phyloP scores from a whole-genome alignment of 768 basidiomycete species.

The Serendipita sp. region DNA sequence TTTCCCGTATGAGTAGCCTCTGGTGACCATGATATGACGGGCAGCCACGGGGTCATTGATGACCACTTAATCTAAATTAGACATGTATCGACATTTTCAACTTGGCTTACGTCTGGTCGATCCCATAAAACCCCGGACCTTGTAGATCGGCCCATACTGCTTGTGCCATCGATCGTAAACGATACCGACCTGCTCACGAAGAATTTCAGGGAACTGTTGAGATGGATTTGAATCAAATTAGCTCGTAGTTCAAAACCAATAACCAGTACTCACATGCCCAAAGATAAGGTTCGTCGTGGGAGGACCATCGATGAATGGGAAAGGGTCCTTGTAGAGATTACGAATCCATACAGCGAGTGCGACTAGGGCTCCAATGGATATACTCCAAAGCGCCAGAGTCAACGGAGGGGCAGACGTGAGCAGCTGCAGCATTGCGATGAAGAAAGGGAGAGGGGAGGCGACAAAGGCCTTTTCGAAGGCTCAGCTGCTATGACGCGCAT shows the following conservation, averaged over 20 bases:
- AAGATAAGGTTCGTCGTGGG: not conserved
- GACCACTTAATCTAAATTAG: not conserved
- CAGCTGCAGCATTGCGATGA: no score
- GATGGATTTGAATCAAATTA: not conserved
- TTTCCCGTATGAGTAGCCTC: not conserved
- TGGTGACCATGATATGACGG: not conserved
- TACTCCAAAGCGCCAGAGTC: no score
- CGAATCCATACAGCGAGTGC: not conserved
- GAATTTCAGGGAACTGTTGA: not conserved
- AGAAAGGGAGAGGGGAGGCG: no score
- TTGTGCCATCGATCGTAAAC: slow-evolving; percentile 4
- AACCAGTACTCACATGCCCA: not conserved
- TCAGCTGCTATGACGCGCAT: no score
- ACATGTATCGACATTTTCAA: not conserved
- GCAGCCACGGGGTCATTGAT: not conserved
- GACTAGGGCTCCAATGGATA: no score
- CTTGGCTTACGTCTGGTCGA: not conserved
- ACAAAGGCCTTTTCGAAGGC: no score
- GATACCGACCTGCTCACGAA: not conserved
- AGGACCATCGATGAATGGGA: slow-evolving; percentile 3
- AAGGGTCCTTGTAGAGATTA: not conserved
- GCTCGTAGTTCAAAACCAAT: not conserved
- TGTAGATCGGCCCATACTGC: slow-evolving; percentile 1
- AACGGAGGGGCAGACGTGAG: no score
- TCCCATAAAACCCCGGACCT: not conserved